These are phyloP conservation scores for Penicillium waksmanii DNA, from an alignment of 495 filamentous ascomycete genomes.

Conservation along the genomic window DNA sequence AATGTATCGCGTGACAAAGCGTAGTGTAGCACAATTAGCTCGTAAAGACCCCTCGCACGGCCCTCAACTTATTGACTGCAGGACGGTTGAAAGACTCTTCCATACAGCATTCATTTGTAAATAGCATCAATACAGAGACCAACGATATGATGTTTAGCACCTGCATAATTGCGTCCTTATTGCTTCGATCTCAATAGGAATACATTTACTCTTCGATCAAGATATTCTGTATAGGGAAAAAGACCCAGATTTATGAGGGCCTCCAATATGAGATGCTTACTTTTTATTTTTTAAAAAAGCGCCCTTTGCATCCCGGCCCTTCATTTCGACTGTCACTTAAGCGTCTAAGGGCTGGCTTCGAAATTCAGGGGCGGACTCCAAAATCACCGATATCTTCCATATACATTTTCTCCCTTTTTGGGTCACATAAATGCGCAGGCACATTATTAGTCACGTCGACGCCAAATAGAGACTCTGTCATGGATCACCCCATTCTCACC, in stretches of 20 bases:
- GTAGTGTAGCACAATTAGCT: neutral
- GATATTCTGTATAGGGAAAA: too few relatives aligned
- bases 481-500: conserved; percentile 34
- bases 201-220: too few relatives aligned
- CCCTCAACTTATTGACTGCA: neutral
- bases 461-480: conserved; percentile 46
- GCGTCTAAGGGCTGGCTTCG: conserved; percentile 54
- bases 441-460: conserved; percentile 29
- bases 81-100: neutral
- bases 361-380: neutral
- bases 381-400: neutral
- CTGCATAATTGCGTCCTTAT: too few relatives aligned
- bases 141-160: too few relatives aligned
- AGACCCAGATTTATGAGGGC: too few relatives aligned
- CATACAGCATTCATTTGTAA: neutral
- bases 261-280: too few relatives aligned
- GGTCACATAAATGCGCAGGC: conserved; percentile 4
- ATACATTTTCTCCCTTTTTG: neutral
- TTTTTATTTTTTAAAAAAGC: neutral
- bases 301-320: conserved; percentile 42
- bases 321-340: conserved; percentile 68
- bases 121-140: too few relatives aligned
- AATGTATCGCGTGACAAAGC: too few relatives aligned
- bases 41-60: neutral
- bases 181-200: too few relatives aligned